Evolutionary conservation across 2,329 filamentous ascomycete genomes (phyloP).

Genomic region (Huntiella bhutanensis): DNA sequence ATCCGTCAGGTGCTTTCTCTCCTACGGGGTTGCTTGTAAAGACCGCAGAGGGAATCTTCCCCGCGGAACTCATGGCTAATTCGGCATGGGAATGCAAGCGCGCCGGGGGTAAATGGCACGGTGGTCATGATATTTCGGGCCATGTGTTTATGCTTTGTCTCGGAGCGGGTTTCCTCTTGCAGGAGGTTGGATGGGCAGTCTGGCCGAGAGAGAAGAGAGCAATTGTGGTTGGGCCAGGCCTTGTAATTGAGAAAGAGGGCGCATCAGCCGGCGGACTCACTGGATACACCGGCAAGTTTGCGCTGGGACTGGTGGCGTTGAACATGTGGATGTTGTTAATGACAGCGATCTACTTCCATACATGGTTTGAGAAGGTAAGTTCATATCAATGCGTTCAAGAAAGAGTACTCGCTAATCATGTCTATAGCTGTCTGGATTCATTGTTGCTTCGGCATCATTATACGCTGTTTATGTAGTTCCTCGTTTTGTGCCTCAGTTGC

Average conservation of each 20-base stretch:
- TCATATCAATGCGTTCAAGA: not conserved
- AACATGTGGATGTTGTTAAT: slow-evolving; percentile 95
- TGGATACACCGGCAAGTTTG: slow-evolving; percentile 34
- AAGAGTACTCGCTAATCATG: slow-evolving; percentile 13
- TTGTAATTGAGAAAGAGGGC: slow-evolving; percentile 19
- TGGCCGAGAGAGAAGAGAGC: slow-evolving; percentile 41
- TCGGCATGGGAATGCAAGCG: slow-evolving; percentile 61
- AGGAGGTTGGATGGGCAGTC: slow-evolving; percentile 53
- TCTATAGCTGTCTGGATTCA: slow-evolving; percentile 31
- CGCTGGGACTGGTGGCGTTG: slow-evolving; percentile 44
- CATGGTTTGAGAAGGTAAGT: slow-evolving; percentile 86
- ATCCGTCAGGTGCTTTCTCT: slow-evolving; percentile 26
- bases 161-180: slow-evolving; percentile 60
- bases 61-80: not conserved
- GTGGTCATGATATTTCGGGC: slow-evolving; percentile 91
- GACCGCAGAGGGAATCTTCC: not conserved
- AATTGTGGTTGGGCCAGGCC: slow-evolving; percentile 46
- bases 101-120: slow-evolving; percentile 66
- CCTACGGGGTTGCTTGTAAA: slow-evolving; percentile 1
- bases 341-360: slow-evolving; percentile 97
- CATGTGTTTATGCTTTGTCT: slow-evolving; percentile 87
- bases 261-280: slow-evolving; percentile 17
- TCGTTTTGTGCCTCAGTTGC: slow-evolving; percentile 27
- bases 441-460: slow-evolving; percentile 27
- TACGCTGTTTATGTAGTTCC: slow-evolving; percentile 34